A percentile compares a stretch with the other conserved stretches of the same genome.
These are phyloP conservation scores for Leccinum insolens DNA, from an alignment of 1,284 basidiomycete genomes.

Conservation along the genomic window DNA sequence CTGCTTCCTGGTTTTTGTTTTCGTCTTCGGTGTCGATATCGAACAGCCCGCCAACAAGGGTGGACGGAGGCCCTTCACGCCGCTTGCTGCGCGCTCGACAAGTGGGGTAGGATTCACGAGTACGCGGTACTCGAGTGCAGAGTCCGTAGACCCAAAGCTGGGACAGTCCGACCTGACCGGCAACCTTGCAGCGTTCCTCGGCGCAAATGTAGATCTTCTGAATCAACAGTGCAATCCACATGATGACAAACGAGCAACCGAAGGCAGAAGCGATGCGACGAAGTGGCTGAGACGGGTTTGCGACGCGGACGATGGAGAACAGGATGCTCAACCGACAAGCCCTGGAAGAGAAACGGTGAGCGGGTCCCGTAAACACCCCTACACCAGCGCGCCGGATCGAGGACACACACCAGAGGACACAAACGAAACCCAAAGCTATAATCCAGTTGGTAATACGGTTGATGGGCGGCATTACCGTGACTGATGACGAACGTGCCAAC, in stretches of 20 bases:
- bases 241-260: conserved; percentile 21
- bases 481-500: background rate
- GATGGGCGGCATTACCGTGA: background rate
- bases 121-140: too few relatives aligned
- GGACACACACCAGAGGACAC: conserved; percentile 25
- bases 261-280: conserved; percentile 12
- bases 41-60: too few relatives aligned
- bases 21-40: too few relatives aligned
- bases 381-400: background rate
- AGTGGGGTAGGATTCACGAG: too few relatives aligned
- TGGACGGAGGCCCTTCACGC: too few relatives aligned
- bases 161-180: conserved; percentile 11
- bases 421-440: conserved; percentile 16
- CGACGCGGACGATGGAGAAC: conserved; percentile 23
- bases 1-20: too few relatives aligned
- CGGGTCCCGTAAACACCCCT: background rate
- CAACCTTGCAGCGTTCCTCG: conserved; percentile 6
- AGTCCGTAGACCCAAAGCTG: conserved; percentile 12
- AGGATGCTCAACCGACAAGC: conserved; percentile 29
- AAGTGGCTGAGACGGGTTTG: background rate
- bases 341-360: conserved; percentile 16
- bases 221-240: conserved; percentile 27
- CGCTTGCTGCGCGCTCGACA: too few relatives aligned
- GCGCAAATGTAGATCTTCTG: conserved; percentile 22
- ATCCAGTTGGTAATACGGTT: conserved; percentile 19